phyloP scores from a whole-genome alignment of 805 yeast genomes.

The Yamadazyma ubonensis region DNA sequence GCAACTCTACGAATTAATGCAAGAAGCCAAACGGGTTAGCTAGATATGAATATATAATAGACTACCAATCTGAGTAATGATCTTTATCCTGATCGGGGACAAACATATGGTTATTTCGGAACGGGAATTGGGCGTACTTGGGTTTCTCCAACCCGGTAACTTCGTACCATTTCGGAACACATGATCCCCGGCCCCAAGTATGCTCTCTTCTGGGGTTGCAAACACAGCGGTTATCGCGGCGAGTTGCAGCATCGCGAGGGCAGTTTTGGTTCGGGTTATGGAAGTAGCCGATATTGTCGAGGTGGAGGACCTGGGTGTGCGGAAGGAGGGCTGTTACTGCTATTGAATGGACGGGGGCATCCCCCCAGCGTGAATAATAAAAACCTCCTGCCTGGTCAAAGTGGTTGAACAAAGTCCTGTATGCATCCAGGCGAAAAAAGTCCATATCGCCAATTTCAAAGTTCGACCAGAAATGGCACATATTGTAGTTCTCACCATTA shows the following conservation, averaged over 20 bases:
- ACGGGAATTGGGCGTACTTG: conserved; percentile 7
- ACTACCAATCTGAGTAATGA: conserved; percentile 11
- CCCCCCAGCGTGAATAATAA: conserved; percentile 93
- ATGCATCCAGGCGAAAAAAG: conserved; percentile 73
- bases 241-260: conserved; percentile 62
- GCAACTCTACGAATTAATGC: conserved; percentile 77
- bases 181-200: conserved; percentile 66
- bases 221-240: conserved; percentile 60
- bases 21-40: conserved; percentile 53
- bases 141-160: conserved; percentile 16
- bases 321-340: conserved; percentile 79
- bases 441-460: conserved; percentile 76
- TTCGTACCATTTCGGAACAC: conserved; percentile 51
- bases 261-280: conserved; percentile 81
- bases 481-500: conserved; percentile 65
- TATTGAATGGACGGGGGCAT: conserved; percentile 87
- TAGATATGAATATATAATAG: conserved; percentile 1
- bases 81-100: conserved; percentile 12
- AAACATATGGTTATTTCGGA: conserved; percentile 15
- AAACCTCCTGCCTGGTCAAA: conserved; percentile 83
- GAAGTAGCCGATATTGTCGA: conserved; percentile 79
- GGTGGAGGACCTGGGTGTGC: conserved; percentile 67
- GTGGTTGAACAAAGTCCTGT: conserved; percentile 64
- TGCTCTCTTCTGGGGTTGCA: conserved; percentile 67
- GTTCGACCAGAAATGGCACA: conserved; percentile 91